Evolutionary conservation across 2,329 filamentous ascomycete species (phyloP).

Genomic region (Arthroderma sp.): DNA sequence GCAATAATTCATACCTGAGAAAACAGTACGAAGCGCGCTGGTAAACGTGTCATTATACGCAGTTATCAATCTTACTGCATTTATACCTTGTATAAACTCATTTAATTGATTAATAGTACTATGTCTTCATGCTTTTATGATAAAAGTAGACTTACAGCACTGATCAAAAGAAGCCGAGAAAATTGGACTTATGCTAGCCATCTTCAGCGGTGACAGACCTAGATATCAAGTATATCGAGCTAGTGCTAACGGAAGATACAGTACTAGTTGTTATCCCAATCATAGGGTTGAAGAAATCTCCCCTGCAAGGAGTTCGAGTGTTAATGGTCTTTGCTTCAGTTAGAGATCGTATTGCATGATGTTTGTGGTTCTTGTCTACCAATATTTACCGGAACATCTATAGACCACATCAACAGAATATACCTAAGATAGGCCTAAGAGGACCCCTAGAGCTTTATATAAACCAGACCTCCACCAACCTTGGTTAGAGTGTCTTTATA

Average conservation of each 20-base stretch:
- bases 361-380: not conserved
- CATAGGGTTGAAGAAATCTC: slow-evolving; percentile 12
- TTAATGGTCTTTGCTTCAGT: slow-evolving; percentile 1
- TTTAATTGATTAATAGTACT: no score
- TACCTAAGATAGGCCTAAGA: slow-evolving; percentile 11
- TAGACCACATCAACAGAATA: slow-evolving; percentile 14
- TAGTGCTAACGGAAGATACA: slow-evolving; percentile 11
- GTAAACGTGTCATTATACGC: no score
- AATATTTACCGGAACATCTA: slow-evolving; percentile 13
- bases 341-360: not conserved
- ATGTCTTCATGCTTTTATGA: not conserved
- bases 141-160: slow-evolving; percentile 6
- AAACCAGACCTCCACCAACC: not conserved
- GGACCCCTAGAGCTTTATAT: slow-evolving; percentile 14
- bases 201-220: slow-evolving; percentile 10
- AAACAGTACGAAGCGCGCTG: no score
- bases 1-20: no score
- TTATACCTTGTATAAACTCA: no score
- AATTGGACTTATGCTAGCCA: slow-evolving; percentile 8
- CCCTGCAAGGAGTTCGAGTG: slow-evolving; percentile 13
- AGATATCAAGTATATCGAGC: slow-evolving; percentile 14
- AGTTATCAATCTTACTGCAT: no score
- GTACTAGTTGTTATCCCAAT: slow-evolving; percentile 11
- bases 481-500: no score
- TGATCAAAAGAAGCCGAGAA: slow-evolving; percentile 8